phyloP scores from a whole-genome alignment of 2,329 filamentous ascomycete species.

The Aspergillus floridensis region DNA sequence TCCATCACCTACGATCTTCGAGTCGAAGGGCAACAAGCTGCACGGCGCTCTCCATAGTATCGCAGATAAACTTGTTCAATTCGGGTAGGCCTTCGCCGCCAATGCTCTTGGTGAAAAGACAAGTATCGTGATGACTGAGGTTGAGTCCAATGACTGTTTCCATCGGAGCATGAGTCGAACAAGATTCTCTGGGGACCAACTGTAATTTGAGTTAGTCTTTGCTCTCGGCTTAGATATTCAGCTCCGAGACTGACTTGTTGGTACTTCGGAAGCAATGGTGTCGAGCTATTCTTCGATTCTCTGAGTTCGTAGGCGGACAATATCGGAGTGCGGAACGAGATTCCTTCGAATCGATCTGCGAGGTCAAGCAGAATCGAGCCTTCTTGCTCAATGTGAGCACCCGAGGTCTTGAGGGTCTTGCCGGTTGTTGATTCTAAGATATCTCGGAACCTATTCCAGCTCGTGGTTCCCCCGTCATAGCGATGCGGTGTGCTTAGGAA shows the following conservation, averaged over 20 bases:
- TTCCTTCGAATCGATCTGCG: conserved; percentile 6
- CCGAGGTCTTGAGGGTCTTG: neutral
- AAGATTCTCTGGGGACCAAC: conserved; percentile 3
- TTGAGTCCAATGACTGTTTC: conserved; percentile 8
- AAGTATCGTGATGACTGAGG: conserved; percentile 7
- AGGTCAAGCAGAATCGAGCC: conserved; percentile 2
- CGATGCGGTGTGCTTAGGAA: conserved; percentile 7
- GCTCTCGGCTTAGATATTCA: neutral
- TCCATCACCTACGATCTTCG: conserved; percentile 14
- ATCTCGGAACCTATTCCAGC: neutral
- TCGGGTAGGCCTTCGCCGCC: conserved; percentile 5
- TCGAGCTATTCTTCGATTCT: conserved; percentile 6
- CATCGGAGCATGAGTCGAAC: conserved; percentile 6
- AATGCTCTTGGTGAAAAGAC: conserved; percentile 5
- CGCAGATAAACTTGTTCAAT: neutral
- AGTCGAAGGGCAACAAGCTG: conserved; percentile 15
- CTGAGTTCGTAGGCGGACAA: conserved; percentile 3
- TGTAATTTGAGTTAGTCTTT: too few species aligned
- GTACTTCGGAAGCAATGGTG: neutral
- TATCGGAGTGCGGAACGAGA: conserved; percentile 7
- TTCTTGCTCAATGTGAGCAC: conserved; percentile 1
- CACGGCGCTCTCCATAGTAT: neutral
- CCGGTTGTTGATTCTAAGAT: too few species aligned
- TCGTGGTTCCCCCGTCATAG: neutral
- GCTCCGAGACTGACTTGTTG: conserved; percentile 1